A percentile compares a stretch with the other conserved stretches of the same genome.
phyloP scores from a whole-genome alignment of 805 yeast species.

The Deakozyma indianensis region DNA sequence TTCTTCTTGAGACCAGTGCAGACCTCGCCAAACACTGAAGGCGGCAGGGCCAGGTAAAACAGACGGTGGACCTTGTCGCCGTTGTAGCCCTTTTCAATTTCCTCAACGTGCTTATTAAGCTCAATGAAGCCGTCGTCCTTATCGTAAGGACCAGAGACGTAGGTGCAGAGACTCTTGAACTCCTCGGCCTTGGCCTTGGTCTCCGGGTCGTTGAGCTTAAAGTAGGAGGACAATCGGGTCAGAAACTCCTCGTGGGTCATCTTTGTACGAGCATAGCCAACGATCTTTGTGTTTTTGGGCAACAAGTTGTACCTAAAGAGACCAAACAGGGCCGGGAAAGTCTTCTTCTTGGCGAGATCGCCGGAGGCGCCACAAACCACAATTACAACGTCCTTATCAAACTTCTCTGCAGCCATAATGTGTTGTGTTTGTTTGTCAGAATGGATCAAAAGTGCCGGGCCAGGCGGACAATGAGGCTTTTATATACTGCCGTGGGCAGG shows the following conservation, averaged over 20 bases:
- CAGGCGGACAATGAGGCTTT: too few species aligned
- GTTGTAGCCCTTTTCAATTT: constrained; percentile 36
- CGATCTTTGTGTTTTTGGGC: constrained; percentile 53
- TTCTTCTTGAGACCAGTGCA: constrained; percentile 56
- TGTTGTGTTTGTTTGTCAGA: too few species aligned
- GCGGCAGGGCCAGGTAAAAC: constrained; percentile 90
- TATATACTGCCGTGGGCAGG: too few species aligned
- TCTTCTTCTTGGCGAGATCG: constrained; percentile 88
- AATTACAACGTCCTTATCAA: constrained; percentile 53
- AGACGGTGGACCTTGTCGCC: constrained; percentile 50
- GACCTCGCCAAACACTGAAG: constrained; percentile 74
- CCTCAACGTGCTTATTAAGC: constrained; percentile 40
- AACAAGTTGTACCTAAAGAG: constrained; percentile 56
- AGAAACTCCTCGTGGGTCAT: constrained; percentile 54
- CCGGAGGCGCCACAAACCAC: constrained; percentile 93
- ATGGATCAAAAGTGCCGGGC: too few species aligned
- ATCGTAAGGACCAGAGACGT: constrained; percentile 73
- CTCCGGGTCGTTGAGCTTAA: constrained; percentile 38
- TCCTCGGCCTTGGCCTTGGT: constrained; percentile 30
- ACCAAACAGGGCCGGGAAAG: constrained; percentile 35
- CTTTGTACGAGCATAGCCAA: constrained; percentile 87
- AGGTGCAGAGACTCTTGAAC: constrained; percentile 52
- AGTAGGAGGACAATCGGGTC: constrained; percentile 46
- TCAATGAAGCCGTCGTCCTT: constrained; percentile 53
- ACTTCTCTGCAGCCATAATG: constrained; percentile 21